Evolutionary conservation across 179 eudicot genomes (phyloP).

Genomic region (Heliamphora pulchella): DNA sequence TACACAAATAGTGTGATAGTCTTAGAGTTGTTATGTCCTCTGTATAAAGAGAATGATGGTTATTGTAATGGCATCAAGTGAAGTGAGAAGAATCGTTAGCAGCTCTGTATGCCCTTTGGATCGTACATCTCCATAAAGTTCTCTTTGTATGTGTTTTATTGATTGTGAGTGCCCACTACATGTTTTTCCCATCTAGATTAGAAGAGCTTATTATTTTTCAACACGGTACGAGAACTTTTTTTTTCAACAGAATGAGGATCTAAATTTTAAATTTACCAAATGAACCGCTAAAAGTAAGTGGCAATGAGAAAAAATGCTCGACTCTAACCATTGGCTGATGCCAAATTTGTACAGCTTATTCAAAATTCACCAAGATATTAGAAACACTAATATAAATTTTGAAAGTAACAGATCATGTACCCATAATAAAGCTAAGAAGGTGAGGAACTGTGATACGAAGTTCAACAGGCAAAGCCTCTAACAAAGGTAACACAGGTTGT

Average conservation of each 20-base stretch:
- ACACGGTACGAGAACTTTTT: too few species aligned
- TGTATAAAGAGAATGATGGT: too few species aligned
- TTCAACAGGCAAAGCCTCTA: conserved; percentile 56
- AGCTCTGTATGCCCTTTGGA: too few species aligned
- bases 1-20: too few species aligned
- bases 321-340: not conserved
- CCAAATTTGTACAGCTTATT: not conserved
- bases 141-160: too few species aligned
- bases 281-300: not conserved
- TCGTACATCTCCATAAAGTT: too few species aligned
- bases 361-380: not conserved
- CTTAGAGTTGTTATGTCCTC: too few species aligned
- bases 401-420: conserved; percentile 17
- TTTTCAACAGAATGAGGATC: not conserved
- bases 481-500: conserved; percentile 48
- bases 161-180: too few species aligned
- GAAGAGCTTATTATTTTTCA: too few species aligned
- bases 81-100: too few species aligned
- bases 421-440: conserved; percentile 49
- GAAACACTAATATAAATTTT: not conserved
- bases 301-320: not conserved
- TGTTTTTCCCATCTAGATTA: too few species aligned
- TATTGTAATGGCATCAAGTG: too few species aligned
- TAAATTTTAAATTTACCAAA: not conserved
- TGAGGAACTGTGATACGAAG: conserved; percentile 55